Conservation (phyloP, 75 land plant species). For the Pinus albicaulis region DNA sequence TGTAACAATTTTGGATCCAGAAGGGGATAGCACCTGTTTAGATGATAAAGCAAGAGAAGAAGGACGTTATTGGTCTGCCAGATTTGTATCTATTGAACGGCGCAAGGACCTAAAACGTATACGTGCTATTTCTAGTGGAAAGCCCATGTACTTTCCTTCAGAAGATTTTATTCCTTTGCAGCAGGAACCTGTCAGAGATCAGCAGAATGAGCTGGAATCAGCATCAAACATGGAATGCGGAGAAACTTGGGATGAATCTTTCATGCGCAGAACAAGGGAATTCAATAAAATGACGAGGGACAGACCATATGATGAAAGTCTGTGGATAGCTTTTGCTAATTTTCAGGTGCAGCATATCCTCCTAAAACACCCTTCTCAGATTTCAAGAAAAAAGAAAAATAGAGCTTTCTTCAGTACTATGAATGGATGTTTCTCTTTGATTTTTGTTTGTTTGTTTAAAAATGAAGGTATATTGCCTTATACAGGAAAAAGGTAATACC, state of each 20-base stretch:
- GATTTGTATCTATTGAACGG: slow-evolving; percentile 52
- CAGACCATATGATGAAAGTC: slow-evolving; percentile 71
- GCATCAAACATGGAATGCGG: slow-evolving; percentile 21
- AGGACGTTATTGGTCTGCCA: slow-evolving; percentile 86
- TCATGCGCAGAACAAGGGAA: slow-evolving; percentile 72
- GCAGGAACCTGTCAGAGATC: slow-evolving; percentile 10
- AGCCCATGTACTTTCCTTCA: not conserved
- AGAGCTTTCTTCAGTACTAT: not conserved
- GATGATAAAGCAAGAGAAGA: slow-evolving; percentile 48
- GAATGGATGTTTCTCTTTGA: not conserved
- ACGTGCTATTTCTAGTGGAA: slow-evolving; percentile 25
- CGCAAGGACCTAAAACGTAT: slow-evolving; percentile 67
- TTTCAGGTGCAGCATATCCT: slow-evolving; percentile 52
- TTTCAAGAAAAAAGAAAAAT: not conserved
- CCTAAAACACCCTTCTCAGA: not conserved
- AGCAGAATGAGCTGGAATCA: not conserved
- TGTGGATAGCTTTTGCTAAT: slow-evolving; percentile 86
- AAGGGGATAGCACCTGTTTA: slow-evolving; percentile 55
- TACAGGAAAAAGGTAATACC: too few species aligned
- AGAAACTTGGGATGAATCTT: slow-evolving; percentile 92
- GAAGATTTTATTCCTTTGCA: slow-evolving; percentile 45
- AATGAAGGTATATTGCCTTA: too few species aligned
- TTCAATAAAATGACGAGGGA: slow-evolving; percentile 82
- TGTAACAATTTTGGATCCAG: slow-evolving; percentile 23
- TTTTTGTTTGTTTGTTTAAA: not conserved